Evolutionary conservation across 2,329 filamentous ascomycete species (phyloP), one percentile per base, ranked within the genome.

Genomic region (Capronia americana): DNA sequence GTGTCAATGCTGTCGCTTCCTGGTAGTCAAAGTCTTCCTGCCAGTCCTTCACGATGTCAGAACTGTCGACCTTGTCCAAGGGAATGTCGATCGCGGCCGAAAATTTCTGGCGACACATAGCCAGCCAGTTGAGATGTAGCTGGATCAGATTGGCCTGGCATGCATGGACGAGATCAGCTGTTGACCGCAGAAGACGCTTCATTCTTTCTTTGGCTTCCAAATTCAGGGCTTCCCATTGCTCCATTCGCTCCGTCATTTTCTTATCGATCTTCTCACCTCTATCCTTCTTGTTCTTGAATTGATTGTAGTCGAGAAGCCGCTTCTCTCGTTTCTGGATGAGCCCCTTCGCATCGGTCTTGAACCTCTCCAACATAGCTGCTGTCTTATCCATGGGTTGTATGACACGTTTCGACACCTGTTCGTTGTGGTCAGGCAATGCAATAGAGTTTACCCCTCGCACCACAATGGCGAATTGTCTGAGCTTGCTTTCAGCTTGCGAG

Each of bases 291-390:
- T 90, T 87, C 74, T 92, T 89, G 72, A 87, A 92, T 72, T 91
- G 91, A 70, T 94, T 92, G 77, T 92, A 98, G 75, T 97, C 93
- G 17, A 94, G 82, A 14, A 96, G 86, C n/a, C 92, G 90, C 82
- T 98, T 98, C 73, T 93, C 90, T 26, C 95, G 90, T 81, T 98
- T 97, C 75, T 93, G 92, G 87, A 98, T 97, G 3, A 95, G 90
- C 66, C 93, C 86, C 57, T 93, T 91, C 1, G 94, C 93, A 51
- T 72, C 70, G 20, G 61, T 65, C 51, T 68, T 69, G 64, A 72
- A 72, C 32, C 58, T 73, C 26, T 64, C 64, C n/a, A 74, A 58
- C 58, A 70, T 68, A 30, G 57, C 61, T 48, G 61, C 61, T 11
- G 32, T 64, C 74, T 61, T 61, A 54, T 64, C 34, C 48, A 65